These are phyloP conservation scores for Saxophila tyrrhenica DNA, from an alignment of 495 filamentous ascomycete genomes.

Conservation along the genomic window DNA sequence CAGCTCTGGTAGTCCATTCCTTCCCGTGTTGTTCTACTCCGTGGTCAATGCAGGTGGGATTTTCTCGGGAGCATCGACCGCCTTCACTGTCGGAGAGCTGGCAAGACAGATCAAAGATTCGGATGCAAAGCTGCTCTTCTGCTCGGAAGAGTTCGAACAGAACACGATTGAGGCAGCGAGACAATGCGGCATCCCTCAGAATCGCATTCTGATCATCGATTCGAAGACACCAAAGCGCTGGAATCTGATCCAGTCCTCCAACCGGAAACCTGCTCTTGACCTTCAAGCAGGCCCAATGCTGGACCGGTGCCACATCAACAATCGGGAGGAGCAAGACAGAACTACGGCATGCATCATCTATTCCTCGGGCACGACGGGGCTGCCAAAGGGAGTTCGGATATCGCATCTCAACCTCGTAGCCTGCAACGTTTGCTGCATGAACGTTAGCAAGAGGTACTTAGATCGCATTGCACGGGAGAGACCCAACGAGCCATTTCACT, in stretches of 20 bases:
- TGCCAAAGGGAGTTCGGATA: slow-evolving; percentile 73
- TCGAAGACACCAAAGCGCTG: slow-evolving; percentile 8
- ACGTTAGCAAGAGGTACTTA: background rate
- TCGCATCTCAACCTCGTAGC: slow-evolving; percentile 45
- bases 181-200: slow-evolving; percentile 9
- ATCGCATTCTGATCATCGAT: slow-evolving; percentile 18
- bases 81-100: slow-evolving; percentile 55
- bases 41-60: slow-evolving; percentile 45
- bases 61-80: slow-evolving; percentile 68
- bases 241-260: slow-evolving; percentile 23
- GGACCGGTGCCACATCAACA: slow-evolving; percentile 16
- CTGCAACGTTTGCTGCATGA: background rate
- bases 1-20: slow-evolving; percentile 4
- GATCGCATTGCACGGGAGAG: background rate
- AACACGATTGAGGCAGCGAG: slow-evolving; percentile 24
- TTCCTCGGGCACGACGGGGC: slow-evolving; percentile 64
- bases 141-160: slow-evolving; percentile 19
- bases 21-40: background rate
- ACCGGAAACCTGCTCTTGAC: background rate
- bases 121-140: slow-evolving; percentile 46
- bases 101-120: slow-evolving; percentile 62
- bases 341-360: slow-evolving; percentile 46
- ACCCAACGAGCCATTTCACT: background rate
- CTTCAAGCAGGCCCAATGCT: slow-evolving; percentile 15
- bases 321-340: slow-evolving; percentile 14